Base-by-base conservation (phyloP, 179 eudicot genomes). In the Patellifolia procumbens region DNA sequence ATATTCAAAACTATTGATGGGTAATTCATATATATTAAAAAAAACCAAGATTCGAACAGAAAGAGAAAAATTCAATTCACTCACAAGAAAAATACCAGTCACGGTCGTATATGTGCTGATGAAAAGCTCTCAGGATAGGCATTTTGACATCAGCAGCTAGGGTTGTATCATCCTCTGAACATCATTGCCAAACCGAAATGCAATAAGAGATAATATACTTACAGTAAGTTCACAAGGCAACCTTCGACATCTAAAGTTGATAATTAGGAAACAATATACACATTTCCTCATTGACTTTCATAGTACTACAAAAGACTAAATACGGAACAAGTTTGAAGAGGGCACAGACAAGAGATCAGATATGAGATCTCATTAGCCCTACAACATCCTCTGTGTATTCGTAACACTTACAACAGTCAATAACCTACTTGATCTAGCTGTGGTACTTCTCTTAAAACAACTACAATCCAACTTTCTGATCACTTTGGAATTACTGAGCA, bases 81-180 rank as follows among this genome's bases (percentile, higher is more conserved):
- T 88, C 74, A 94, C 98, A 91, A 75, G 97, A 75, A 84, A 94
- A 94, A 80, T 94, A 97, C 97, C 97, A 94, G 71, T 89, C 84
- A 22, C 83, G 86, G 69, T 94, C 84, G 77, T 91, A 92, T 68
- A 94, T 85, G 80, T 92, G 97, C 74, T 80, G 88, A 78, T 94
- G 92, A 83, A 94, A 94, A 56, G 89, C 88, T 70, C 75, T 83
- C 79, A 94, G 81, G 73, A 94, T 92, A 61, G 97, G 98, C 59
- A 92, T 90, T 86, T 94, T 94, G 62, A 94, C 87, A 64, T 94
- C 97, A 28, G 88, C 78, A 8, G 82, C 80, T 77, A 94, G 85
- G 87, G 97, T 92, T 24, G 93, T 92, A 78, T 94, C 98, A 82
- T 94, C 98, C 97, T 94, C 98, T 94, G 87, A 26, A 76, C 73